A percentile compares a stretch with the other conserved stretches of the same genome.
Conservation (phyloP, 805 yeast genomes). For the Metschnikowia chrysomelidarum region DNA sequence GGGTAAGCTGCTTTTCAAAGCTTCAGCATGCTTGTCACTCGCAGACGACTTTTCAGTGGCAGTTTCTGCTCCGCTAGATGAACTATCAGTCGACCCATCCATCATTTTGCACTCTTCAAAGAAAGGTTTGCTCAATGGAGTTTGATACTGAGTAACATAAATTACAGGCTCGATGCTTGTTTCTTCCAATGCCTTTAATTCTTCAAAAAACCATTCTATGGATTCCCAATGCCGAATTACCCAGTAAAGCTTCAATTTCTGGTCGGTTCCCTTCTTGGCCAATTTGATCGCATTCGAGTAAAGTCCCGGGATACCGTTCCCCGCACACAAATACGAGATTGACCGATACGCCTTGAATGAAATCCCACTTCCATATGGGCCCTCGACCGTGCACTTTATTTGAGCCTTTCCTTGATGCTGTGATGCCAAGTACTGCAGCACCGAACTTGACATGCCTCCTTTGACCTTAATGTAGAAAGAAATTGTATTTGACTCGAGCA, state of each 20-base stretch:
- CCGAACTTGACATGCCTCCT: conserved; percentile 51
- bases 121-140: conserved; percentile 8
- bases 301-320: conserved; percentile 61
- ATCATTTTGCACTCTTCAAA: conserved; percentile 1
- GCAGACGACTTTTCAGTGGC: not conserved
- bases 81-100: conserved; percentile 4
- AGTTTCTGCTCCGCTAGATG: conserved; percentile 7
- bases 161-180: conserved; percentile 36
- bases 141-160: conserved; percentile 21
- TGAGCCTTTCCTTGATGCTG: conserved; percentile 30
- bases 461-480: conserved; percentile 49
- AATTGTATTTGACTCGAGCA: conserved; percentile 37
- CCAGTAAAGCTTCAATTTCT: conserved; percentile 28
- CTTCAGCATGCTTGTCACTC: conserved; percentile 6
- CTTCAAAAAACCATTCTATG: conserved; percentile 37
- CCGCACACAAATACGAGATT: conserved; percentile 57
- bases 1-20: conserved; percentile 22
- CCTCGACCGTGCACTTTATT: conserved; percentile 51
- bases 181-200: conserved; percentile 30
- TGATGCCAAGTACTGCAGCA: conserved; percentile 30
- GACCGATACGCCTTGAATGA: conserved; percentile 48
- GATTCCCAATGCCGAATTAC: conserved; percentile 36
- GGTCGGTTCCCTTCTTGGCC: conserved; percentile 13
- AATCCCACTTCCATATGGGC: conserved; percentile 54
- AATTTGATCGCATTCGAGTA: conserved; percentile 40